Conservation (phyloP, 768 basidiomycete species). For the Pleurotus tuoliensis region DNA sequence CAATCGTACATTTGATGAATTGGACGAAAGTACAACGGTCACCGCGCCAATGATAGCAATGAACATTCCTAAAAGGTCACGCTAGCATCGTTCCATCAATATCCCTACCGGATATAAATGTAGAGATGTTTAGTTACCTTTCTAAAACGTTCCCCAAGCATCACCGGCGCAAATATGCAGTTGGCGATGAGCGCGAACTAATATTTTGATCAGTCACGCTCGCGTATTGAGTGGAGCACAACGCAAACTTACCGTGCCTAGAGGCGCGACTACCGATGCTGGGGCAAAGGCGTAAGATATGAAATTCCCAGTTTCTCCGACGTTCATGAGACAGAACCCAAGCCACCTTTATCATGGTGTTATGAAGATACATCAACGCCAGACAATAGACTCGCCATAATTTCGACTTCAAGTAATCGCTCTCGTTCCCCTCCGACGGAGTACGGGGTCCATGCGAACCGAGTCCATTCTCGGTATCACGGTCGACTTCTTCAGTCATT, state of each 20-base stretch:
- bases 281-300: slow-evolving; percentile 88
- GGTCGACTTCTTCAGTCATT: slow-evolving; percentile 33
- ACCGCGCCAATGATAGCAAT: slow-evolving; percentile 86
- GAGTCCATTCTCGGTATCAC: slow-evolving; percentile 13
- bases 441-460: slow-evolving; percentile 15
- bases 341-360: slow-evolving; percentile 65
- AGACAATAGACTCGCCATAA: slow-evolving; percentile 56
- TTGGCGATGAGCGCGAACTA: slow-evolving; percentile 94
- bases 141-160: slow-evolving; percentile 80
- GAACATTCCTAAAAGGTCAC: slow-evolving; percentile 72
- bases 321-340: slow-evolving; percentile 84
- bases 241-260: slow-evolving; percentile 74
- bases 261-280: slow-evolving; percentile 89
- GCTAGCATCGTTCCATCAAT: slow-evolving; percentile 34
- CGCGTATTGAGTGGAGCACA: too few relatives aligned
- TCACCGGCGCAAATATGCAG: slow-evolving; percentile 86
- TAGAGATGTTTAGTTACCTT: slow-evolving; percentile 39
- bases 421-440: slow-evolving; percentile 48
- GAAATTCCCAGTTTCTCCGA: slow-evolving; percentile 91
- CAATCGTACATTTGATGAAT: slow-evolving; percentile 66
- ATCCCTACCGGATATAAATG: slow-evolving; percentile 12
- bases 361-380: background rate
- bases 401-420: slow-evolving; percentile 79
- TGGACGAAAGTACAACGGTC: slow-evolving; percentile 84
- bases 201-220: slow-evolving; percentile 4